A percentile compares a stretch with the other conserved stretches of the same genome.
phyloP scores from a whole-genome alignment of 2,329 filamentous ascomycete species.

The Colletotrichum gloeosporioides region DNA sequence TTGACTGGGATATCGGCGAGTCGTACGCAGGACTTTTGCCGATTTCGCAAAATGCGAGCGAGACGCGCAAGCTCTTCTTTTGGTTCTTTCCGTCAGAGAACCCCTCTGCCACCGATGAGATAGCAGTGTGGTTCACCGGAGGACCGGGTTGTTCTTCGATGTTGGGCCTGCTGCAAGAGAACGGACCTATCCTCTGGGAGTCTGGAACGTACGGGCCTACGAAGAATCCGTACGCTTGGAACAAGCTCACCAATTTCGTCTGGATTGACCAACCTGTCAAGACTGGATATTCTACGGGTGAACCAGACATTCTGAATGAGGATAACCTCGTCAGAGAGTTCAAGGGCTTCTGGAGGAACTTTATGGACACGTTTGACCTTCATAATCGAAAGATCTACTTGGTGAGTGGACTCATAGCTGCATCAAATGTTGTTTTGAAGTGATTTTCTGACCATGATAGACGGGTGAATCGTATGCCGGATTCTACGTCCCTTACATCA shows the following conservation, averaged over 20 bases:
- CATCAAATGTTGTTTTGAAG: background rate
- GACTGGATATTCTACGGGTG: slow-evolving; percentile 74
- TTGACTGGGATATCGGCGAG: slow-evolving; percentile 72
- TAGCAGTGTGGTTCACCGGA: slow-evolving; percentile 56
- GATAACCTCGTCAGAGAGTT: slow-evolving; percentile 75
- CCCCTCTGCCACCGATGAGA: slow-evolving; percentile 56
- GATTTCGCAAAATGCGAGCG: slow-evolving; percentile 54
- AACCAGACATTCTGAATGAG: slow-evolving; percentile 68
- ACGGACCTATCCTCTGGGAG: slow-evolving; percentile 76
- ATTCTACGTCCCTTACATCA: slow-evolving; percentile 73
- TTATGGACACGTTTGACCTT: slow-evolving; percentile 71
- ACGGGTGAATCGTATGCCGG: slow-evolving; percentile 75
- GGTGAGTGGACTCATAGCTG: background rate
- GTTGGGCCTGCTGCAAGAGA: slow-evolving; percentile 75
- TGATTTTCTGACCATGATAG: background rate
- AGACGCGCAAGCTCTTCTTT: slow-evolving; percentile 62
- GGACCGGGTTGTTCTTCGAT: slow-evolving; percentile 63
- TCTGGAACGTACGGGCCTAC: slow-evolving; percentile 71
- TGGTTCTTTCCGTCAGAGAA: slow-evolving; percentile 70
- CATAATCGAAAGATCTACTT: slow-evolving; percentile 77
- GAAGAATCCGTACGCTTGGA: slow-evolving; percentile 75
- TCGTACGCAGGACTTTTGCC: slow-evolving; percentile 69
- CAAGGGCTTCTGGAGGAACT: slow-evolving; percentile 80
- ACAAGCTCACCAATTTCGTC: slow-evolving; percentile 76
- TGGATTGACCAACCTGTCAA: slow-evolving; percentile 75